phyloP scores from a whole-genome alignment of 1,284 basidiomycete genomes.

The Heterobasidion irregulare region DNA sequence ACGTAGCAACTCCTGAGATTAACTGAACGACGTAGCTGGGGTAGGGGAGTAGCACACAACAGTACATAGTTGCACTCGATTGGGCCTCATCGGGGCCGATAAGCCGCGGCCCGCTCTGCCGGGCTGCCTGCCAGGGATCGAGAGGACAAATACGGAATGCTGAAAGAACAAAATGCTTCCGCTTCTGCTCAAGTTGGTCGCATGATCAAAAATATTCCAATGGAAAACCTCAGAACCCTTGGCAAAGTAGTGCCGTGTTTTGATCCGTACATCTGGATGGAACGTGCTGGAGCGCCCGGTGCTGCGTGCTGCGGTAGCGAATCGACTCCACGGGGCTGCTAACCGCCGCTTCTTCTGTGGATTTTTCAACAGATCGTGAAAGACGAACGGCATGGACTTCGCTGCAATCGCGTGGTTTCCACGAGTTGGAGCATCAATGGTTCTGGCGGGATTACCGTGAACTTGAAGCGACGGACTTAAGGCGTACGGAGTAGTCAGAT shows the following conservation, averaged over 20 bases:
- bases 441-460: no score
- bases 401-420: neutral
- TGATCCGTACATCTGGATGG: neutral
- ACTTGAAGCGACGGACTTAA: conserved; percentile 1
- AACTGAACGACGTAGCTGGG: neutral
- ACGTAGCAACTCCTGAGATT: conserved; percentile 25
- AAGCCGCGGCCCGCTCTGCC: no score
- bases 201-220: neutral
- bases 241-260: neutral
- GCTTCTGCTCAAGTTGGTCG: neutral
- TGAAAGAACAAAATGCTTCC: neutral
- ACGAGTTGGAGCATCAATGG: neutral
- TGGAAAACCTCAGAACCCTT: neutral
- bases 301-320: neutral
- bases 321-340: neutral
- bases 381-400: no score
- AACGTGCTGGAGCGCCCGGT: neutral
- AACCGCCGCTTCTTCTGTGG: no score
- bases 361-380: no score
- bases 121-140: no score
- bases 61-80: neutral
- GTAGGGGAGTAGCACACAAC: neutral
- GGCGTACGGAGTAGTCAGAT: neutral
- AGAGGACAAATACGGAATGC: no score
- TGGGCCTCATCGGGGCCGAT: no score